These are phyloP conservation scores for Volutella citrinella DNA, from an alignment of 2,329 filamentous ascomycete species.

Conservation along the genomic window DNA sequence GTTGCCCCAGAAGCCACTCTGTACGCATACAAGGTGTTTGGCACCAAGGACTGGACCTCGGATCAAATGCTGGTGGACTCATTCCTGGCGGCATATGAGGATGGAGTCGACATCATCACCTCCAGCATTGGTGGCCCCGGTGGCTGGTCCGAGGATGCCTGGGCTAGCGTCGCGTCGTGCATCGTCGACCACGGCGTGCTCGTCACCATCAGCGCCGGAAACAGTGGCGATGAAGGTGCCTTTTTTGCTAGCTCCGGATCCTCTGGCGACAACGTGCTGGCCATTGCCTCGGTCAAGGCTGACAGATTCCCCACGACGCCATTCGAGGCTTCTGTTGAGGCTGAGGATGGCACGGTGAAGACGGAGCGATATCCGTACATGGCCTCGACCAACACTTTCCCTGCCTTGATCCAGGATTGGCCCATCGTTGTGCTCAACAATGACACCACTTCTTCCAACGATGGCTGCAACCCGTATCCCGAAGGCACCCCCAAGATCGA, in stretches of 20 bases:
- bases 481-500: conserved; percentile 55
- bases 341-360: too few species aligned
- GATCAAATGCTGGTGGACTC: conserved; percentile 28
- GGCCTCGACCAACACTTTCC: too few species aligned
- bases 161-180: conserved; percentile 29
- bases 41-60: conserved; percentile 1
- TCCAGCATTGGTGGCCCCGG: conserved; percentile 25
- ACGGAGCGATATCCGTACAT: too few species aligned
- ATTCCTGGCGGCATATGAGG: conserved; percentile 32
- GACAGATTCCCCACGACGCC: too few species aligned
- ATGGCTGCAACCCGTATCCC: conserved; percentile 52
- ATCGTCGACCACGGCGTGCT: conserved; percentile 40
- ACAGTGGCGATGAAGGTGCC: conserved; percentile 30
- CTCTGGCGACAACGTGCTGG: background rate
- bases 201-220: conserved; percentile 42
- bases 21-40: conserved; percentile 27
- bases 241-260: conserved; percentile 33
- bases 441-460: conserved; percentile 45
- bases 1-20: conserved; percentile 28
- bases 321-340: too few species aligned
- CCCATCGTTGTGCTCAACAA: too few species aligned
- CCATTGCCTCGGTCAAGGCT: conserved; percentile 15
- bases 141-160: conserved; percentile 28
- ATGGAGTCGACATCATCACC: conserved; percentile 36
- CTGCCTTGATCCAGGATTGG: too few species aligned